These are phyloP conservation scores for Panicum virgatum DNA, from an alignment of 202 grass and related monocot genomes.

Conservation along the genomic window DNA sequence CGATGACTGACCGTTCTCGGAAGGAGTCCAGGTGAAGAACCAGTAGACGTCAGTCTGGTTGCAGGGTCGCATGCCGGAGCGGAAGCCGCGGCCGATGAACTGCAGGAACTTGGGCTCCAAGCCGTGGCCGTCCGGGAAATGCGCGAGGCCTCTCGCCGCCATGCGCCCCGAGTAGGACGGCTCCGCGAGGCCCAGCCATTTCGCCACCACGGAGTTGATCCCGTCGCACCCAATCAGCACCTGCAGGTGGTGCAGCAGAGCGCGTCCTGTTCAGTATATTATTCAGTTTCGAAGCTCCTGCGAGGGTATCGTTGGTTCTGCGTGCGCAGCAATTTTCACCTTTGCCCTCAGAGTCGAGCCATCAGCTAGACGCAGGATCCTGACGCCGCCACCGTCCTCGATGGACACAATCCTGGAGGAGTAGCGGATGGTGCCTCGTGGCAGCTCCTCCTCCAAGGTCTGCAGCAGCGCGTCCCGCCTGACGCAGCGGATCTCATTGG, in stretches of 20 bases:
- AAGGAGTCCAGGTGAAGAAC: slow-evolving; percentile 65
- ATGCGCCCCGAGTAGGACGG: slow-evolving; percentile 43
- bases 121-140: slow-evolving; percentile 44
- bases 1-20: slow-evolving; percentile 16
- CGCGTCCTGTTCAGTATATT: neutral
- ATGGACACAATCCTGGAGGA: slow-evolving; percentile 67
- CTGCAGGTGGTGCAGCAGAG: slow-evolving; percentile 25
- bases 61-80: slow-evolving; percentile 48
- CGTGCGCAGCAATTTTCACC: neutral
- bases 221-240: slow-evolving; percentile 61
- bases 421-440: slow-evolving; percentile 64
- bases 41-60: slow-evolving; percentile 46
- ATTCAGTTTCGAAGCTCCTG: neutral
- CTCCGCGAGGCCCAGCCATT: slow-evolving; percentile 57
- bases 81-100: slow-evolving; percentile 55
- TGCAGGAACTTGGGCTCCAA: slow-evolving; percentile 46
- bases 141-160: slow-evolving; percentile 53
- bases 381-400: slow-evolving; percentile 36
- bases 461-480: slow-evolving; percentile 53
- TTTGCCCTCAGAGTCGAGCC: slow-evolving; percentile 51
- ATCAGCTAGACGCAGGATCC: slow-evolving; percentile 54
- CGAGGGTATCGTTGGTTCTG: neutral
- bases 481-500: slow-evolving; percentile 49
- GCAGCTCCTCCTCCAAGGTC: slow-evolving; percentile 56
- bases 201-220: slow-evolving; percentile 67